Evolutionary conservation across 495 filamentous ascomycete species (phyloP), one percentile per base, ranked within the genome.

Genomic region (Penicillium odoratum): DNA sequence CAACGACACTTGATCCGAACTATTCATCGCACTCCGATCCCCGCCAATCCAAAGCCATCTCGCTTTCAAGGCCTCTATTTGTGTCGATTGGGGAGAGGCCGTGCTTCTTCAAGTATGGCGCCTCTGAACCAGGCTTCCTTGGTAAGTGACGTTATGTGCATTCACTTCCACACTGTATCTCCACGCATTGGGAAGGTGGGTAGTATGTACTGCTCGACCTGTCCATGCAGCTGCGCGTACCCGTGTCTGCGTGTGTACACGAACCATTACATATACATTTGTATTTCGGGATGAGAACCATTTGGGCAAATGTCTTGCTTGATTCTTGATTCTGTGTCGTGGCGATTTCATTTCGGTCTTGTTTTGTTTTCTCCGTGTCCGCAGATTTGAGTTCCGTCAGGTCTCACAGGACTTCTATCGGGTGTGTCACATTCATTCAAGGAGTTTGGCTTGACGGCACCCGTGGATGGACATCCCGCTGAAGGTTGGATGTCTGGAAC

Each of bases 381-480:
- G 43, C 33, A 21, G n/a, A 45, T 57, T 45, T 36, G 9, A 51
- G 16, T 51, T 29, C 26, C 47, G 2, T 42, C 43, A n/a, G 26
- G 55, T 56, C 55, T 51, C 55, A 36, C 53, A 48, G 31, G 8
- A 11, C 13, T 46, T 38, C 30, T 25, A 38, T 38, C 5, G 38
- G 38, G 15, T 5, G 15, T 40, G 38, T 40, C 38, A 40, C 38
- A 40, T 40, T 16, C 16, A 4, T 40, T 15, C 47, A 28, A 29
- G 26, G 4, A 50, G 36, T 38, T 38, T 13, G 26, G 28, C 15
- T 28, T 33, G n/a, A 38, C 38, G 38, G 40, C 40, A 21, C 28
- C 51, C 47, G 55, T 64, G 62, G 58, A 64, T 64, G 62, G 38
- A 30, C 62, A 64, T 61, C 62, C 62, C 57, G 47, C 36, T 38